These are phyloP conservation scores for Sordariomycetes sp. DNA, from an alignment of 2,329 filamentous ascomycete species.

Conservation along the genomic window DNA sequence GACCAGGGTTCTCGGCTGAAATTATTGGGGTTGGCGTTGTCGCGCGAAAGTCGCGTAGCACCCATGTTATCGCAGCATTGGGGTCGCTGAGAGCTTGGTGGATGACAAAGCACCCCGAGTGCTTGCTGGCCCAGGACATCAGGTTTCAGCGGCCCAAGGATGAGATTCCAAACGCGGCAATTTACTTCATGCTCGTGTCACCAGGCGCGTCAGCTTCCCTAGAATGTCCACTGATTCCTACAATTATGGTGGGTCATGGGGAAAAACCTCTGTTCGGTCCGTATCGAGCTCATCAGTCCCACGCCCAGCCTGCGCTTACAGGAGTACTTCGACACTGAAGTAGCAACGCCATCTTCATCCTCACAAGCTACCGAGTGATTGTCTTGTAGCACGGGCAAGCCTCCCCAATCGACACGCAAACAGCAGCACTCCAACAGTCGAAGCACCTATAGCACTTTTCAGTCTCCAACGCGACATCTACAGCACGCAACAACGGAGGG, in stretches of 20 bases:
- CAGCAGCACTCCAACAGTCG: not conserved
- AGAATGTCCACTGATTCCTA: no score
- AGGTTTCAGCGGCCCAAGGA: not conserved
- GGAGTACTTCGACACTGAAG: no score
- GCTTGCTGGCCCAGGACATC: not conserved
- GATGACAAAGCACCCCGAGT: not conserved
- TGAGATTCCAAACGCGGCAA: not conserved
- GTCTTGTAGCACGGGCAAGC: no score
- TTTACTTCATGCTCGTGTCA: no score
- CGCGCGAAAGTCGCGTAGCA: conserved; percentile 4
- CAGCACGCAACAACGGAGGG: not conserved
- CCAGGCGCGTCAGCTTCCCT: no score
- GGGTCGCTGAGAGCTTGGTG: not conserved
- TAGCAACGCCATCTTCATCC: no score
- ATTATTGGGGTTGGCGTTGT: conserved; percentile 3
- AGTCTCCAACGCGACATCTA: not conserved
- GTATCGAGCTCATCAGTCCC: no score
- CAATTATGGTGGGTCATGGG: no score
- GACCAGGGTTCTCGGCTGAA: conserved; percentile 1
- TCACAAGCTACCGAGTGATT: no score
- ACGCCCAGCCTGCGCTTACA: no score
- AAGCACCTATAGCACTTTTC: not conserved
- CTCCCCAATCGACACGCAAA: no score
- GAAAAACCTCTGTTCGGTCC: no score
- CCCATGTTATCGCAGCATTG: not conserved